Evolutionary conservation across 768 basidiomycete genomes (phyloP).

Genomic region (Tulasnella sp.): DNA sequence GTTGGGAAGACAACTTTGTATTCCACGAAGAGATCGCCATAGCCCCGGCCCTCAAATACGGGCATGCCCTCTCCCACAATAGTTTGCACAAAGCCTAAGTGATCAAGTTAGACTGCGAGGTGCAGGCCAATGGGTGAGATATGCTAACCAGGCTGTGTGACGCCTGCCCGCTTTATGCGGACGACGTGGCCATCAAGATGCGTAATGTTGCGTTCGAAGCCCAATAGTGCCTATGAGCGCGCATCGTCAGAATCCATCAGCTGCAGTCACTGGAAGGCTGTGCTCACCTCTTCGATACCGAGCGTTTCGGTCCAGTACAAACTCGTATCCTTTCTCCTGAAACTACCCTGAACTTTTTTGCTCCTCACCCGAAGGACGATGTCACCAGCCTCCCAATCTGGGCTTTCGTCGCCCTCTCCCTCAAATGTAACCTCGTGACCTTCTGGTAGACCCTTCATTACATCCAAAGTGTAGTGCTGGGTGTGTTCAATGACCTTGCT

Average conservation of each 20-base stretch:
- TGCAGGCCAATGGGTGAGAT: not conserved
- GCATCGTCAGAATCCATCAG: constrained; percentile 16
- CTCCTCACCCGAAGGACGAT: constrained; percentile 81
- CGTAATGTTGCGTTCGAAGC: constrained; percentile 88
- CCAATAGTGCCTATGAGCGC: constrained; percentile 73
- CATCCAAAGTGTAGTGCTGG: constrained; percentile 79
- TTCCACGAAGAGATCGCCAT: constrained; percentile 87
- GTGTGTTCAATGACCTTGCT: constrained; percentile 76
- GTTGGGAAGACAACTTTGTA: constrained; percentile 88
- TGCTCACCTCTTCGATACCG: constrained; percentile 78
- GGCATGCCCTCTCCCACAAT: constrained; percentile 91
- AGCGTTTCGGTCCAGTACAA: constrained; percentile 91
- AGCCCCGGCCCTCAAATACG: constrained; percentile 49
- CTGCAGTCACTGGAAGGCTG: not conserved
- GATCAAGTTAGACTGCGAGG: not conserved
- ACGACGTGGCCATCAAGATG: constrained; percentile 87
- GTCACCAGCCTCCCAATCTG: constrained; percentile 95
- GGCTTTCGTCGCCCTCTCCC: constrained; percentile 93
- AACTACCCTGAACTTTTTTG: constrained; percentile 70
- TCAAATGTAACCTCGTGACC: constrained; percentile 90
- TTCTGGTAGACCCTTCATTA: constrained; percentile 85
- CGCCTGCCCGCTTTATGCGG: constrained; percentile 61
- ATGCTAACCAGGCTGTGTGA: constrained; percentile 82
- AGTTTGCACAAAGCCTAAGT: constrained; percentile 75
- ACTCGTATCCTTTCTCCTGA: constrained; percentile 83